A percentile compares a stretch with the other conserved stretches of the same genome.
These are phyloP conservation scores for Immersiporthe knoxdaviesiana DNA, from an alignment of 2,329 filamentous ascomycete species.

Conservation along the genomic window DNA sequence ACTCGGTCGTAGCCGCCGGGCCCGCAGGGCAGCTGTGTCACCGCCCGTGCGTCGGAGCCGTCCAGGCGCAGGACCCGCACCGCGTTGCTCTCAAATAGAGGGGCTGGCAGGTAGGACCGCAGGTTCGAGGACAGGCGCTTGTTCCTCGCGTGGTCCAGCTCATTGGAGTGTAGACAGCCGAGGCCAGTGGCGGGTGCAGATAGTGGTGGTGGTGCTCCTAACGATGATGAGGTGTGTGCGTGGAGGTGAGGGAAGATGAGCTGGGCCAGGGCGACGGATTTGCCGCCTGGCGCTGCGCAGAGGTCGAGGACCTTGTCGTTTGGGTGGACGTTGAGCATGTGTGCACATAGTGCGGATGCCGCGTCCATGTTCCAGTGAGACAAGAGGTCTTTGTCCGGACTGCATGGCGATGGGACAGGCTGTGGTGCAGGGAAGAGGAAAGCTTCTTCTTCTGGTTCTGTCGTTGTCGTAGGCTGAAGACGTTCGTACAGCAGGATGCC, in stretches of 20 bases:
- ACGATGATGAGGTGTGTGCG: constrained; percentile 27
- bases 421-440: constrained; percentile 35
- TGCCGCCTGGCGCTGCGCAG: constrained; percentile 44
- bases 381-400: constrained; percentile 30
- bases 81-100: constrained; percentile 32
- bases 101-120: constrained; percentile 33
- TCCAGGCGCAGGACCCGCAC: constrained; percentile 36
- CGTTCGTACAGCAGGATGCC: constrained; percentile 14
- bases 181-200: constrained; percentile 1
- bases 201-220: constrained; percentile 34
- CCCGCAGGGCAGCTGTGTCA: constrained; percentile 36
- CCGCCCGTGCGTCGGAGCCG: constrained; percentile 34
- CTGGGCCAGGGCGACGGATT: constrained; percentile 41
- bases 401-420: constrained; percentile 22
- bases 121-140: constrained; percentile 38
- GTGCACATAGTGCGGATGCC: constrained; percentile 37
- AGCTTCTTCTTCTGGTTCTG: background rate
- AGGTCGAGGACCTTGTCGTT: constrained; percentile 45
- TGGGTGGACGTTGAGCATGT: constrained; percentile 39
- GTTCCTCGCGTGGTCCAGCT: constrained; percentile 39
- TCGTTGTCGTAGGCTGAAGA: background rate
- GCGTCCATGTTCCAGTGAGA: constrained; percentile 40
- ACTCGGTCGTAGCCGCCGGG: constrained; percentile 44
- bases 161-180: constrained; percentile 44
- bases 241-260: constrained; percentile 33